These are phyloP conservation scores for Trypanosoma brucei DNA, from an alignment of 208 protist genomes.

Conservation along the genomic window DNA sequence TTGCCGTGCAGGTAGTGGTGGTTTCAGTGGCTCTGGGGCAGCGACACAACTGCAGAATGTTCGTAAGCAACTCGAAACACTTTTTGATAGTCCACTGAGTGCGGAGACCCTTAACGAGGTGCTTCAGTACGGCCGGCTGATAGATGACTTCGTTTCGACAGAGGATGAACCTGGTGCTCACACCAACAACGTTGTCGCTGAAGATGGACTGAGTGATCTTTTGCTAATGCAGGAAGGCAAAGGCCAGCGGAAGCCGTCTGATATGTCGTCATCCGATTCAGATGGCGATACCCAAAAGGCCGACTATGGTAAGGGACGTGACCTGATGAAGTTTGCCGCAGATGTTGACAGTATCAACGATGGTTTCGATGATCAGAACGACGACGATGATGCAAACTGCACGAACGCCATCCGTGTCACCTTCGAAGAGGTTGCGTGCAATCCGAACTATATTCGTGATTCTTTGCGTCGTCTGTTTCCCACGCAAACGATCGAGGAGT, in stretches of 20 bases:
- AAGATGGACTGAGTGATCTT: conserved; percentile 18
- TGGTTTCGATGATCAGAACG: conserved; percentile 32
- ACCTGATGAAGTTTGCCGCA: conserved; percentile 50
- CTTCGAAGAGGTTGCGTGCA: conserved; percentile 84
- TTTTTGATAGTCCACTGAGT: conserved; percentile 66
- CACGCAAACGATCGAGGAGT: conserved; percentile 48
- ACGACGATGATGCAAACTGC: conserved; percentile 13
- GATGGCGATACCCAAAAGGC: conserved; percentile 21
- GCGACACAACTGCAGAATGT: conserved; percentile 40
- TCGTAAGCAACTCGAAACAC: conserved; percentile 39
- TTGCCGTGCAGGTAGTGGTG: conserved; percentile 26
- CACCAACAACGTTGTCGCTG: background rate
- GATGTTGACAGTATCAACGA: conserved; percentile 29
- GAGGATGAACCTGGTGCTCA: conserved; percentile 1
- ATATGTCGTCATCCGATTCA: conserved; percentile 2
- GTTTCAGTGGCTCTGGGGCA: conserved; percentile 3
- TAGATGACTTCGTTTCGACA: conserved; percentile 78
- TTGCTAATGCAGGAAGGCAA: conserved; percentile 18
- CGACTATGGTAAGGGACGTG: conserved; percentile 23
- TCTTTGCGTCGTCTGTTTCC: conserved; percentile 77
- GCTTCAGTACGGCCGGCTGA: conserved; percentile 63
- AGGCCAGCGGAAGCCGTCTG: conserved; percentile 4
- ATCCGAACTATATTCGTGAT: conserved; percentile 76
- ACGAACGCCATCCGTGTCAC: conserved; percentile 24
- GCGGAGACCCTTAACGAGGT: conserved; percentile 60